These are phyloP conservation scores for Pseudomassariella vexata DNA, from an alignment of 2,329 filamentous ascomycete species.

Conservation along the genomic window DNA sequence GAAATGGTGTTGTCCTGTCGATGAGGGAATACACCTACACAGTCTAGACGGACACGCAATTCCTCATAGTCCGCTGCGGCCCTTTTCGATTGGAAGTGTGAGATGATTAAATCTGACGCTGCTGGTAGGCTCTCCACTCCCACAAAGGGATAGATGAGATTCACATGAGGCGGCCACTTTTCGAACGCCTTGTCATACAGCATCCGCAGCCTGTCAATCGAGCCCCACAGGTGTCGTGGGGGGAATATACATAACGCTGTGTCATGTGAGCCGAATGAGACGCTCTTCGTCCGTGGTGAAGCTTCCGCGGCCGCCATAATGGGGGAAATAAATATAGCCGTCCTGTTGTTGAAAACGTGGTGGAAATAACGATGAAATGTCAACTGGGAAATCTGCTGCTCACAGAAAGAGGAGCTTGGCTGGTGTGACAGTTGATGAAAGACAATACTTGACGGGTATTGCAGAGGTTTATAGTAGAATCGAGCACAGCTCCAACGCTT, in stretches of 20 bases:
- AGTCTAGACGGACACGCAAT: slow-evolving; percentile 29
- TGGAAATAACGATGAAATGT: too few relatives aligned
- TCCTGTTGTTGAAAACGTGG: too few relatives aligned
- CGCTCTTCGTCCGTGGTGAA: neutral
- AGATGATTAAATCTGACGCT: slow-evolving; percentile 34
- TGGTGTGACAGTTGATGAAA: too few relatives aligned
- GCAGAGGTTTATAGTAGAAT: too few relatives aligned
- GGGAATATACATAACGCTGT: slow-evolving; percentile 58
- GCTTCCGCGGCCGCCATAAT: neutral
- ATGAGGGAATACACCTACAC: slow-evolving; percentile 41
- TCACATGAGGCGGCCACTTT: slow-evolving; percentile 63
- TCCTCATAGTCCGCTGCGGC: slow-evolving; percentile 3
- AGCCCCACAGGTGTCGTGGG: slow-evolving; percentile 37
- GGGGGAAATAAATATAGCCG: too few relatives aligned
- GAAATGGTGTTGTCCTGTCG: slow-evolving; percentile 45
- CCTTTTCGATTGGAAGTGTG: slow-evolving; percentile 21
- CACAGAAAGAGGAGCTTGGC: too few relatives aligned
- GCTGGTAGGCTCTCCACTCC: slow-evolving; percentile 35
- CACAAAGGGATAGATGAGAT: slow-evolving; percentile 63
- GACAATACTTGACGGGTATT: too few relatives aligned
- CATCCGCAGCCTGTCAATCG: slow-evolving; percentile 49
- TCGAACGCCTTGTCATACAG: slow-evolving; percentile 56
- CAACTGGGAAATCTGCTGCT: too few relatives aligned
- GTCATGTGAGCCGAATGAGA: slow-evolving; percentile 37
- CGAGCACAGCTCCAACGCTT: too few relatives aligned